Evolutionary conservation across 805 yeast genomes (phyloP).

Genomic region (Starmerella apis): DNA sequence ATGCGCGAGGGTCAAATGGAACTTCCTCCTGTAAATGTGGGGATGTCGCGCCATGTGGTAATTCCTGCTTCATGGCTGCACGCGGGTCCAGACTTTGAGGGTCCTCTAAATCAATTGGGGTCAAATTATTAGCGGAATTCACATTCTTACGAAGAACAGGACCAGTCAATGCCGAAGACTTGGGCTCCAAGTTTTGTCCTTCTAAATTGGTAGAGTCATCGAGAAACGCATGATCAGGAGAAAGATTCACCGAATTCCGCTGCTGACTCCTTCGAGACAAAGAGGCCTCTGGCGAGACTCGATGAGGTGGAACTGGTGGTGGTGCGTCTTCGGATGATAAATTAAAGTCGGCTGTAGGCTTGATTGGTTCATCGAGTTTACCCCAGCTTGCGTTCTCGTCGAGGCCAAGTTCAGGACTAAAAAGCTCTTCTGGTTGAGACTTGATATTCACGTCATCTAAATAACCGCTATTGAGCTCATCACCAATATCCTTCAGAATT

Average conservation of each 20-base stretch:
- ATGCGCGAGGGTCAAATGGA: slow-evolving; percentile 23
- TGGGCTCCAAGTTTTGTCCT: not conserved
- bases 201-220: not conserved
- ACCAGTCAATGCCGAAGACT: slow-evolving; percentile 18
- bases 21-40: slow-evolving; percentile 24
- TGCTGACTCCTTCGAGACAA: slow-evolving; percentile 11
- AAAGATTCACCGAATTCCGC: not conserved
- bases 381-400: not conserved
- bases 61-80: not conserved
- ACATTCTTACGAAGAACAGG: not conserved
- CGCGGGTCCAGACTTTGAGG: slow-evolving; percentile 6
- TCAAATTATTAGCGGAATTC: not conserved
- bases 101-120: not conserved
- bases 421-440: slow-evolving; percentile 15
- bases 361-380: not conserved
- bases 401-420: slow-evolving; percentile 16
- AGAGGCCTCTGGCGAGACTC: slow-evolving; percentile 10
- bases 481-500: slow-evolving; percentile 25
- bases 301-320: slow-evolving; percentile 34
- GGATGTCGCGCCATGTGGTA: slow-evolving; percentile 1
- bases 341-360: not conserved
- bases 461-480: slow-evolving; percentile 24
- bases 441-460: slow-evolving; percentile 21
- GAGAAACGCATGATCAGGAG: not conserved
- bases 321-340: slow-evolving; percentile 19